A percentile compares a stretch with the other conserved stretches of the same genome.
These are phyloP conservation scores for Ramularia collo-cygni DNA, from an alignment of 2,329 filamentous ascomycete genomes.

Conservation along the genomic window DNA sequence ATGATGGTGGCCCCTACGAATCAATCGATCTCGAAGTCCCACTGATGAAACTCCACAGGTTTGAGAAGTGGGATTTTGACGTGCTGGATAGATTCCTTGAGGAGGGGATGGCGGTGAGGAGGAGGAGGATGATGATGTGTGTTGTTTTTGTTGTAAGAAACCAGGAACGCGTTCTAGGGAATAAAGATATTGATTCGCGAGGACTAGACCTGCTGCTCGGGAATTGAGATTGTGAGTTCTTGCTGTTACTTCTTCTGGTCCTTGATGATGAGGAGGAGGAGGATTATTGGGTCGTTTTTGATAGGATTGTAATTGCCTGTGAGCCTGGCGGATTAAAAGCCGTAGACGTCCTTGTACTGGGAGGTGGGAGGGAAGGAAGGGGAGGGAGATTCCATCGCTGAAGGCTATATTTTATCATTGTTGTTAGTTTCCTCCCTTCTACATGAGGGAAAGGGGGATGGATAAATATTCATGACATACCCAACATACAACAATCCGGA, in stretches of 20 bases:
- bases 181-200: slow-evolving; percentile 39
- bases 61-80: slow-evolving; percentile 28
- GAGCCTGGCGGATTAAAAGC: slow-evolving; percentile 35
- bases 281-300: slow-evolving; percentile 38
- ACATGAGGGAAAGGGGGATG: no score
- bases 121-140: no score
- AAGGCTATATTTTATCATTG: no score
- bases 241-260: no score
- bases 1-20: slow-evolving; percentile 25
- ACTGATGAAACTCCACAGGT: slow-evolving; percentile 42
- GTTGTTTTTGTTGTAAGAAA: no score
- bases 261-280: no score
- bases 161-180: slow-evolving; percentile 32
- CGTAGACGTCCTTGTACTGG: slow-evolving; percentile 33
- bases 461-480: no score
- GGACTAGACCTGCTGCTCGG: slow-evolving; percentile 34
- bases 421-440: no score
- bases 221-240: slow-evolving; percentile 28
- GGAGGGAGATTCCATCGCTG: slow-evolving; percentile 40
- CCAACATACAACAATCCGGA: slow-evolving; percentile 40
- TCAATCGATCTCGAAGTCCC: slow-evolving; percentile 31
- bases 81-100: slow-evolving; percentile 33
- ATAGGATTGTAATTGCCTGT: slow-evolving; percentile 37
- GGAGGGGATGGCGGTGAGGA: no score
- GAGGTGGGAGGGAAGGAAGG: slow-evolving; percentile 33